Evolutionary conservation across 2,329 filamentous ascomycete genomes (phyloP), one percentile per base, ranked within the genome.

Genomic region (Dactylellina parvicollis): DNA sequence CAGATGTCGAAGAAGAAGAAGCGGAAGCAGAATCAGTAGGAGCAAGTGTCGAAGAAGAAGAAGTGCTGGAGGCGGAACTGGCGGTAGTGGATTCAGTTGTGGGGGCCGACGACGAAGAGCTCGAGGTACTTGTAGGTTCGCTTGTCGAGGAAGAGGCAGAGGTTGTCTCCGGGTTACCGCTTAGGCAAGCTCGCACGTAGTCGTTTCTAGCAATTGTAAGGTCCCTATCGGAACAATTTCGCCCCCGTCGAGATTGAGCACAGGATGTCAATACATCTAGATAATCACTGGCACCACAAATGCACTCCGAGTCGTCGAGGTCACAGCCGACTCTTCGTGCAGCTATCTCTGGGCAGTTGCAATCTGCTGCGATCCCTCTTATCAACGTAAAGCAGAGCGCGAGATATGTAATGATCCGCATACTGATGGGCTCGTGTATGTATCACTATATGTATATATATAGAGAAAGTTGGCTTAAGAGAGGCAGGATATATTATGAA

Each of bases 341-440:
- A 14, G 60, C 69, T 12, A 65, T 61, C 7, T 61, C 30, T 14
- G 54, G 47, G 26, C 69, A 73, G 10, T 55, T 47, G 44, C 69
- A 73, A 10, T 46, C 60, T 7, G 69, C 69, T 55, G 60, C 38
- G 36, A 65, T 60, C n/a, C 54, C 60, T 28, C 32, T 44, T 18
- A 73, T 28, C 34, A 38, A 38, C 4, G 60, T 50, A 18, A 73
- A 40, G 26, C 44, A 10, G 32, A 73, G 38, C 10, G 60, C 54
- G 44, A 73, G n/a, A 40, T 55, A 54, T 32, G 46, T 60, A 50
- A 61, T 26, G 28, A 73, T 60, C 60, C 69, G 69, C 69, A 73
- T 73, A 22, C 20, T 22, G 46, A 66, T 69, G 34, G 52, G 20
- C n/a, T 18, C n/a, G 42, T 42, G 20, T 22, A 36, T 20, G 22